A percentile compares a stretch with the other conserved stretches of the same genome.
Evolutionary conservation across 2,329 filamentous ascomycete species (phyloP).

Genomic region (Microthyrium microscopicum): DNA sequence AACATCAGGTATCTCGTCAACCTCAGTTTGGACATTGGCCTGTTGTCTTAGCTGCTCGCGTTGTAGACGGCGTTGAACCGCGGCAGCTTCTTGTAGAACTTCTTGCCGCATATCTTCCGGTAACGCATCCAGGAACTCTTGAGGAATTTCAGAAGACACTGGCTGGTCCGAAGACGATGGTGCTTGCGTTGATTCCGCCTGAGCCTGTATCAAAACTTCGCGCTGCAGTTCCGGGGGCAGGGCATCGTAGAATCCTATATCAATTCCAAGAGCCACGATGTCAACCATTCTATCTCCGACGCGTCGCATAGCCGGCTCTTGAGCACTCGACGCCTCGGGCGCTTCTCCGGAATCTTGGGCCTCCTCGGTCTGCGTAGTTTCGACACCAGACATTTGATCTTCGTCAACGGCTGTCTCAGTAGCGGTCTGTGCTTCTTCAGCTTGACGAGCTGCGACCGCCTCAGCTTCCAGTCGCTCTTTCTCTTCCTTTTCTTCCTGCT

Average conservation of each 20-base stretch:
- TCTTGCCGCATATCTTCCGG: slow-evolving; percentile 82
- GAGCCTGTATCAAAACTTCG: slow-evolving; percentile 86
- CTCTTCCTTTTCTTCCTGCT: slow-evolving; percentile 33
- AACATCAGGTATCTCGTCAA: slow-evolving; percentile 66
- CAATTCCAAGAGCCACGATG: slow-evolving; percentile 87
- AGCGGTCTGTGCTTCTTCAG: slow-evolving; percentile 20
- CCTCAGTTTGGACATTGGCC: slow-evolving; percentile 31
- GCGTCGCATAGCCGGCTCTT: slow-evolving; percentile 34
- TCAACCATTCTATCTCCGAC: slow-evolving; percentile 80
- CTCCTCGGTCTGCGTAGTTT: slow-evolving; percentile 31
- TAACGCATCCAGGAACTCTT: slow-evolving; percentile 84
- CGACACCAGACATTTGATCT: slow-evolving; percentile 63
- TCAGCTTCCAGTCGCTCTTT: slow-evolving; percentile 28
- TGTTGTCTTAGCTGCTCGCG: slow-evolving; percentile 65
- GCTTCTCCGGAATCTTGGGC: slow-evolving; percentile 28
- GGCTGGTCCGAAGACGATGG: slow-evolving; percentile 54
- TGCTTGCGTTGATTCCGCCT: slow-evolving; percentile 60
- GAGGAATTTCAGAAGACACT: slow-evolving; percentile 61
- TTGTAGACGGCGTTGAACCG: slow-evolving; percentile 74
- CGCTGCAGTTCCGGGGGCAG: slow-evolving; percentile 93
- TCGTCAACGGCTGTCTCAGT: slow-evolving; percentile 27
- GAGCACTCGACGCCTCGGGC: slow-evolving; percentile 12
- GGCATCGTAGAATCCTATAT: slow-evolving; percentile 87
- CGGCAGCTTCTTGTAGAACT: slow-evolving; percentile 76
- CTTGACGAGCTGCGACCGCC: slow-evolving; percentile 16